A percentile compares a stretch with the other conserved stretches of the same genome.
These are phyloP conservation scores for Mycena chlorophos DNA, from an alignment of 768 basidiomycete genomes.

Conservation along the genomic window DNA sequence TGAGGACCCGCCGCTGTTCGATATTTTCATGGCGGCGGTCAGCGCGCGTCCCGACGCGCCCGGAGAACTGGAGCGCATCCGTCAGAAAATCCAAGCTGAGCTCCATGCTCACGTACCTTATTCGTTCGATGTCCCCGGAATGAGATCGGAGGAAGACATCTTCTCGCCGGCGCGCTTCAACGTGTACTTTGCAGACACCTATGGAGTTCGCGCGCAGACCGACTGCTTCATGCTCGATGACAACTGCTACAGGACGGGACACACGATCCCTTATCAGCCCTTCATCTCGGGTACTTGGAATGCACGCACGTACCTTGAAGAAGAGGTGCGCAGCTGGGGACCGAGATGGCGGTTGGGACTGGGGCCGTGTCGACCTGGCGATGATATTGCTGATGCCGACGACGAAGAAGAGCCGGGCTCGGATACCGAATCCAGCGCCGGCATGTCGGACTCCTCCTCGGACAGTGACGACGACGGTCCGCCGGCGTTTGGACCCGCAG, in stretches of 20 bases:
- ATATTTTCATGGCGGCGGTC: no score
- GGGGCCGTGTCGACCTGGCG: background rate
- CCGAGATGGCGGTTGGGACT: background rate
- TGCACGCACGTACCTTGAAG: background rate
- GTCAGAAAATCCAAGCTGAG: no score
- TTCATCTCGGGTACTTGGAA: background rate
- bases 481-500: background rate
- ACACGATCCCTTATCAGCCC: background rate
- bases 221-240: background rate
- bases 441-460: background rate
- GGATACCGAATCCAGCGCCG: background rate
- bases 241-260: background rate
- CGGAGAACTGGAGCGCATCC: no score
- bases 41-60: no score
- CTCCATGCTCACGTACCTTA: no score
- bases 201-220: background rate
- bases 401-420: background rate
- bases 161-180: no score
- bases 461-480: conserved; percentile 1
- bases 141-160: no score
- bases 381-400: background rate
- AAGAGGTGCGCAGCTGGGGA: background rate
- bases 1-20: no score
- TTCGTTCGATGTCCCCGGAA: no score
- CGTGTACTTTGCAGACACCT: background rate